Evolutionary conservation across 2,329 filamentous ascomycete species (phyloP), one percentile per base, ranked within the genome.

Genomic region (Didymosphaeria variabile): DNA sequence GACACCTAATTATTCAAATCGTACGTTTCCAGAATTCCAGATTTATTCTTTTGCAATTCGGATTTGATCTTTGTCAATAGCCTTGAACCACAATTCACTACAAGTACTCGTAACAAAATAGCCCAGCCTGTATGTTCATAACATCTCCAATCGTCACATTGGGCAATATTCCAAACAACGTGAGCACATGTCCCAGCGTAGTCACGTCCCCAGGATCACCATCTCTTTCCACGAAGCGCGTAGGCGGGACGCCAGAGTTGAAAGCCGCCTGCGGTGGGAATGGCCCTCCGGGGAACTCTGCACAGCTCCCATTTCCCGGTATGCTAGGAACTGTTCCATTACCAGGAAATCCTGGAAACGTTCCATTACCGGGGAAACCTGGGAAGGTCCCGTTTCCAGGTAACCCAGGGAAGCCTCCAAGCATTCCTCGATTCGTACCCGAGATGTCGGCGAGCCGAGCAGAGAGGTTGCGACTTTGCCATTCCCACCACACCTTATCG

Each of bases 401-500:
- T 46, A 58, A 55, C 0, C 45, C 51, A 31, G 52, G 44, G 21
- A 53, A 61, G 13, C 44, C 34, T 31, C 31, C 47, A 31, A 44
- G 46, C 1, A 32, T n/a, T 5, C 60, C 56, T 13, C 56, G 50
- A 32, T 68, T 70, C 1, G 44, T 55, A 1, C 67, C 66, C 9
- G 60, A 54, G 19, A 70, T 68, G 7, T 68, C 67, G 2, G 40
- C 56, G 21, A 67, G 23, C 0, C 66, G 47, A 15, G 38, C 42
- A 9, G 56, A 15, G 7, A 19, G 51, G n/a, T 67, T 52, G 13
- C 46, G 40, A 0, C 44, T 17, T 55, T 72, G 69, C 69, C 69
- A 72, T 17, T 67, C 58, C 52, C 57, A 59, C 69, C 69, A 72
- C 0, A 72, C 34, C 52, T 70, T 70, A 53, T 72, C 69, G 10